Conservation (phyloP, 1,139 yeast species). For the Pichia sp. region DNA sequence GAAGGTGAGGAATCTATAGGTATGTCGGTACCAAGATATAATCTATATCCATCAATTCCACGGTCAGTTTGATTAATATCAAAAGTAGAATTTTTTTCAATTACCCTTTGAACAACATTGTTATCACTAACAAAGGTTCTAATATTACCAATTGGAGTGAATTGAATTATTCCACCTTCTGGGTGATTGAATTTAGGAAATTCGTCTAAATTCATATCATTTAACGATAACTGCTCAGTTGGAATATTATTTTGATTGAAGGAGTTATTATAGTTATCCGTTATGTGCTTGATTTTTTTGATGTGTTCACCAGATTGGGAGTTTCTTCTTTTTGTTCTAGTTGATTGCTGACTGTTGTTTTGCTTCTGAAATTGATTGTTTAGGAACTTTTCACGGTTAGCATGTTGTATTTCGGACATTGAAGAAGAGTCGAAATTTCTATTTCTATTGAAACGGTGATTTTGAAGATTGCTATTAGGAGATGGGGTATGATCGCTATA, state of each 20-base stretch:
- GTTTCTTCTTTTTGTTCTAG: slow-evolving; percentile 27
- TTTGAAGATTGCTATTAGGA: not conserved
- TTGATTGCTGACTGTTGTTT: slow-evolving; percentile 1
- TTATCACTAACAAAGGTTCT: slow-evolving; percentile 28
- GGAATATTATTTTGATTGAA: slow-evolving; percentile 8
- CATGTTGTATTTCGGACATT: slow-evolving; percentile 9
- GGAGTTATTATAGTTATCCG: not conserved
- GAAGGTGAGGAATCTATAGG: slow-evolving; percentile 29
- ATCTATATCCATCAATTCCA: slow-evolving; percentile 32
- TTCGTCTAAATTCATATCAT: slow-evolving; percentile 33
- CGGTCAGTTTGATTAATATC: slow-evolving; percentile 26
- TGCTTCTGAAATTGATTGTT: slow-evolving; percentile 5
- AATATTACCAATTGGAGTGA: slow-evolving; percentile 55
- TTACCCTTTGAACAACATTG: slow-evolving; percentile 24
- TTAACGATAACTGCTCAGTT: slow-evolving; percentile 18
- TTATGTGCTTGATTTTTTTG: slow-evolving; percentile 26
- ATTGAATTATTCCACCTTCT: slow-evolving; percentile 56
- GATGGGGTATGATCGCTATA: not conserved
- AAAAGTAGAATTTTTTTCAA: slow-evolving; percentile 29
- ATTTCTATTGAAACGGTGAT: slow-evolving; percentile 1
- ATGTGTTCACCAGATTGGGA: slow-evolving; percentile 25
- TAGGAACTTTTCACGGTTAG: slow-evolving; percentile 9
- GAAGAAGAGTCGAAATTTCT: slow-evolving; percentile 6
- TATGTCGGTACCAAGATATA: slow-evolving; percentile 24
- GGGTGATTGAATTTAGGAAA: slow-evolving; percentile 62